phyloP scores from a whole-genome alignment of 164 flowering plant genomes.

The Umbilicus rupestris region DNA sequence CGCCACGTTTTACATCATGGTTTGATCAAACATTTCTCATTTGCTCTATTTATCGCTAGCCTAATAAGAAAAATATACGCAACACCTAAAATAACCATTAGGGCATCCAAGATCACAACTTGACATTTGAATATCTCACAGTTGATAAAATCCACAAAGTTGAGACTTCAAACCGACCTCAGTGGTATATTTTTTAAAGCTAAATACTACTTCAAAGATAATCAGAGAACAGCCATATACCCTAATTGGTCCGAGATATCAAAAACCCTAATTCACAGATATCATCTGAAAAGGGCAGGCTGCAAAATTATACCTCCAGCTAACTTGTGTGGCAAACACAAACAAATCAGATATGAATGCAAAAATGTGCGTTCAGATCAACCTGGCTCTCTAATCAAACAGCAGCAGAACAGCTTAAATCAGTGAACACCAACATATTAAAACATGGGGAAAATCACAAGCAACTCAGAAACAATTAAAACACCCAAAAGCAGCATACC shows the following conservation, averaged over 20 bases:
- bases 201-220: neutral
- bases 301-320: no score
- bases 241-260: neutral
- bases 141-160: neutral
- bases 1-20: neutral
- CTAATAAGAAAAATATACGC: neutral
- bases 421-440: neutral
- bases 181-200: neutral
- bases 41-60: neutral
- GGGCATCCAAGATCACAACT: neutral
- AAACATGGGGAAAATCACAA: neutral
- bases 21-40: neutral
- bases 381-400: neutral
- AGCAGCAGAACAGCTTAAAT: neutral
- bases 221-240: neutral
- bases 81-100: neutral
- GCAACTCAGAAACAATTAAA: neutral
- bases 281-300: no score
- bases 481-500: conserved; percentile 21
- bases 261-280: neutral
- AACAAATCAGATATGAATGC: neutral
- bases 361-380: neutral
- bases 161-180: neutral
- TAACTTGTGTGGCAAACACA: neutral
- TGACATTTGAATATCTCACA: neutral